Base-by-base conservation (phyloP, 2,329 filamentous ascomycete species). In the Fusarium sp. region DNA sequence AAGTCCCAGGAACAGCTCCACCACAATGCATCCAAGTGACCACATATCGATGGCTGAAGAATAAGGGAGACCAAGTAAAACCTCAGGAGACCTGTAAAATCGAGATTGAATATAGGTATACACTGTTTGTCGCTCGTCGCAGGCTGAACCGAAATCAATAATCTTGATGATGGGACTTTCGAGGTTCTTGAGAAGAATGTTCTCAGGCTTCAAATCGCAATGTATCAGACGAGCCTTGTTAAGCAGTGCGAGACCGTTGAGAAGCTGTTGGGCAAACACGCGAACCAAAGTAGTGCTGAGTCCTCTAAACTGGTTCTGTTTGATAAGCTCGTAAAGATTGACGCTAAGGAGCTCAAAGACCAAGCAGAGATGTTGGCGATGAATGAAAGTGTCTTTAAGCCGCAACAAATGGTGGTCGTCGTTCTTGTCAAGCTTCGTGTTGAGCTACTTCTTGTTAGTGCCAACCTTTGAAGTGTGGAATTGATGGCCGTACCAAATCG, bases 151-250 rank as follows among this genome's bases (percentile, higher is more conserved):
- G 81, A 99, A 99, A 87, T 99, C 96, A 82, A 99, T 99, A 79
- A 99, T 98, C 83, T 99, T 99, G 88, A 99, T 99, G 76, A 99
- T 98, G 7, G 96, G 96, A 79, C 96, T 98, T 82, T 99, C 96
- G 47, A 99, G 90, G 81, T 99, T 99, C 84, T 99, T 99, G 61
- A 99, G 87, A 48, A 99, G 85, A 66, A 99, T 99, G 78, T 99
- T 99, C 83, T 99, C 96, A 2, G 96, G 96, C 82, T 99, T 99
- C 81, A 99, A 83, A 87, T 99, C 96, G 83, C 96, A 99, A 83
- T 99, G 96, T 78, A 99, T 99, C 78, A 99, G 84, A 72, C 96
- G 94, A 38, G 96, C 96, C 85, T 98, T 99, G 84, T 98, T 98
- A 73, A 99, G 86, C 70, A 99, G 86, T 59, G 95, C 94, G 63